Conservation (phyloP, 2,329 filamentous ascomycete species). For the Paraphoma chrysanthemicola region DNA sequence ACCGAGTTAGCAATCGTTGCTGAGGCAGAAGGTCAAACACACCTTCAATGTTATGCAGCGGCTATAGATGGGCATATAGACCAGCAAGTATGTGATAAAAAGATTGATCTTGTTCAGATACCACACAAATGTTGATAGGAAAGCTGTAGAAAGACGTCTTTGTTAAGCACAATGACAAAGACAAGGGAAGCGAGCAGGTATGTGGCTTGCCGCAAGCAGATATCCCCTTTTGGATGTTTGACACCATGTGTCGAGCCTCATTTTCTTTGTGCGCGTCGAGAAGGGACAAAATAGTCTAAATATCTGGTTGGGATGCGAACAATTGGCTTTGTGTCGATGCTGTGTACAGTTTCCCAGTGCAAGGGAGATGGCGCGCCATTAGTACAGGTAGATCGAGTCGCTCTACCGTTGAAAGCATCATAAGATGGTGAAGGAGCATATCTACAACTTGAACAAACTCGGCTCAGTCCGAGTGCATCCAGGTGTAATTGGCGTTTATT, state of each 20-base stretch:
- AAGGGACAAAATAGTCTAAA: not conserved
- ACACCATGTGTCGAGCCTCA: conserved; percentile 6
- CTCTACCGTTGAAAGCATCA: too few relatives aligned
- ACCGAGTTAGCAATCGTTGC: too few relatives aligned
- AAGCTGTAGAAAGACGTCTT: conserved; percentile 12
- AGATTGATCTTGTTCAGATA: not conserved
- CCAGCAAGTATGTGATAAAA: not conserved
- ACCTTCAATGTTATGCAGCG: not conserved
- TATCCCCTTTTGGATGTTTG: conserved; percentile 14
- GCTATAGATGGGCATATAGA: not conserved
- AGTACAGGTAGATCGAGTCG: too few relatives aligned
- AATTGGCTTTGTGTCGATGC: conserved; percentile 8
- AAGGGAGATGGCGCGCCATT: conserved; percentile 2
- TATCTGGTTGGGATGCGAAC: not conserved
- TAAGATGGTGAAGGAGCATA: too few relatives aligned
- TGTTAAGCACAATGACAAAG: conserved; percentile 30
- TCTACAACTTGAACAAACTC: too few relatives aligned
- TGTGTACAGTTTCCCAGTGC: conserved; percentile 7
- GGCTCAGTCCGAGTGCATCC: too few relatives aligned
- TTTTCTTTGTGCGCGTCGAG: conserved; percentile 26
- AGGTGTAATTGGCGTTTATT: too few relatives aligned
- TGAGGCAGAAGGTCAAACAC: conserved; percentile 5
- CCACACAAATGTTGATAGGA: conserved; percentile 6
- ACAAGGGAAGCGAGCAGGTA: conserved; percentile 21
- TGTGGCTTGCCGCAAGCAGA: conserved; percentile 25